Base-by-base conservation (phyloP, 2,329 filamentous ascomycete species). In the Orbilia javanica region DNA sequence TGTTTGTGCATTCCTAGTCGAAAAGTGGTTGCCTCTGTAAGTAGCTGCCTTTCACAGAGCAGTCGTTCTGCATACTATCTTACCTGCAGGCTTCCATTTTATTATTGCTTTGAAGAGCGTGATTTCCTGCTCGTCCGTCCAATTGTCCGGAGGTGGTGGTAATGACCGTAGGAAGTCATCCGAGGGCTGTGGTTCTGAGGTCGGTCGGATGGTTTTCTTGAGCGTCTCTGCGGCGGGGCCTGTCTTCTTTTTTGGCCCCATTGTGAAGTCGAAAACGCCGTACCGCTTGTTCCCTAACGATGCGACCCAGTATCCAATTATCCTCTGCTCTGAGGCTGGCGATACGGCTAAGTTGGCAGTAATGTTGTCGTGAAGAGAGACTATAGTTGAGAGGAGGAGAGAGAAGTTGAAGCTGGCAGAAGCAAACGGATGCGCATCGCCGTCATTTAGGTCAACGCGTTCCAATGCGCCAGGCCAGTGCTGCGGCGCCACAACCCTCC, bases 101-200 rank as follows among this genome's bases (percentile, higher is more conserved):
- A 98, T 94, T 80, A 98, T 91, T 65, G 91, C 93, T 83, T 97
- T 97, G 85, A 97, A 93, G 0, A 99, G 87, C 46, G 93, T 94
- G 0, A 93, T 94, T 80, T 97, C 92, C 84, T 99, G 96, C 82
- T 97, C 95, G 82, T 97, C 94, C 3, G 94, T 97, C 96, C 96
- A 99, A 27, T 91, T 89, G 80, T 95, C 93, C 7, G 79, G 68
- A 1, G 74, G 57, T 7, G 39, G 53, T 42, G 67, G 67, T 20
- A 78, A 55, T 20, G 62, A 67, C 57, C 69, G 63, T n/a, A 79
- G 53, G 15, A 53, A 42, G 27, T 72, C 74, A 29, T 71, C 66
- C 2, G 67, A 74, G 6, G 53, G 66, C 15, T 79, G 72, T 25
- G 87, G 82, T 79, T 90, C 85, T 76, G 85, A 84, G 18, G 83